phyloP scores from a whole-genome alignment of 805 yeast species.

The Saccharomycopsis fibuligera region DNA sequence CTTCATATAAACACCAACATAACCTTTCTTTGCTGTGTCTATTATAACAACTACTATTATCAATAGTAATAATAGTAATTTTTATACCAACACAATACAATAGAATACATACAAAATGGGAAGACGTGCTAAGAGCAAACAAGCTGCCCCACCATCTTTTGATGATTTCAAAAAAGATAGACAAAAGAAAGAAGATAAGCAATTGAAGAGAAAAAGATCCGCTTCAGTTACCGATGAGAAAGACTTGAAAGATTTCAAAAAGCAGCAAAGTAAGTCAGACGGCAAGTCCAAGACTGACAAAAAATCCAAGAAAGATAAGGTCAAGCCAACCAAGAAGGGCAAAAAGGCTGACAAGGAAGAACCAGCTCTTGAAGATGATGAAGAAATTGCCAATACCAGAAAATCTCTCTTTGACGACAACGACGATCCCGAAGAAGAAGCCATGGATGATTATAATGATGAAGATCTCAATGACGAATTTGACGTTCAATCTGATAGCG shows the following conservation, averaged over 20 bases:
- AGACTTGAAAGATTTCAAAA: background rate
- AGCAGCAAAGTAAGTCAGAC: constrained; percentile 3
- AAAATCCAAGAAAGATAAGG: constrained; percentile 31
- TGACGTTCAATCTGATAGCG: constrained; percentile 23
- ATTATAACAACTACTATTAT: too few relatives aligned
- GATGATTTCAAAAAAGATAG: constrained; percentile 71
- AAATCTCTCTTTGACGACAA: constrained; percentile 67
- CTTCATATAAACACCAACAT: too few relatives aligned
- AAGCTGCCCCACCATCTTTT: constrained; percentile 82
- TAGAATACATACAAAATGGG: constrained; percentile 58
- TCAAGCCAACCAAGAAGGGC: constrained; percentile 24
- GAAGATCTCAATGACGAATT: constrained; percentile 45
- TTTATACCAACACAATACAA: too few relatives aligned
- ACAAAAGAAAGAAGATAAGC: constrained; percentile 13
- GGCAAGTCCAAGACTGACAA: constrained; percentile 28
- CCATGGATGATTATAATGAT: constrained; percentile 49
- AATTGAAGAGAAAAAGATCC: constrained; percentile 2
- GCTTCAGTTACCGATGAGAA: constrained; percentile 6
- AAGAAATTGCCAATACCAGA: constrained; percentile 62
- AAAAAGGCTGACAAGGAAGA: constrained; percentile 25
- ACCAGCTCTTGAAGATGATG: constrained; percentile 52
- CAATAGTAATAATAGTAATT: too few relatives aligned
- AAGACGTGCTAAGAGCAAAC: constrained; percentile 81
- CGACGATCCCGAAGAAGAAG: constrained; percentile 27
- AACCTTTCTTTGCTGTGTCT: too few relatives aligned